phyloP scores from a whole-genome alignment of 352 stramenopile species.

The Plasmopara muralis region DNA sequence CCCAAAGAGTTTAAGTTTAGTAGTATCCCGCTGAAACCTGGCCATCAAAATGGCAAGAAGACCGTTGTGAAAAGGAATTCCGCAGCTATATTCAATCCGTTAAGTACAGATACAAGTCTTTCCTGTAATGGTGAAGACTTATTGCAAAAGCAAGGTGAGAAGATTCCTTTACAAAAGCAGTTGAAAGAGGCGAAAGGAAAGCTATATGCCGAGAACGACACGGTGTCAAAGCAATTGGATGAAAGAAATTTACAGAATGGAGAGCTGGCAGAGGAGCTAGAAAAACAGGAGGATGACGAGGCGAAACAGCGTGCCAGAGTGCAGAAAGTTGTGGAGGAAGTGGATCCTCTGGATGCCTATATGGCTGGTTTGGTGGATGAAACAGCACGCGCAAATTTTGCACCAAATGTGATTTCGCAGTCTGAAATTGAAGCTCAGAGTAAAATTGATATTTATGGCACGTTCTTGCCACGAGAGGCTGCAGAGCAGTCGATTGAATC shows the following conservation, averaged over 20 bases:
- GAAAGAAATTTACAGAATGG: conserved; percentile 62
- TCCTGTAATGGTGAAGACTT: conserved; percentile 19
- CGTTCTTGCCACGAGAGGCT: conserved; percentile 55
- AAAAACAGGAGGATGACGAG: conserved; percentile 42
- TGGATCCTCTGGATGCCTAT: conserved; percentile 80
- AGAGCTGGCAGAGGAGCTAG: conserved; percentile 47
- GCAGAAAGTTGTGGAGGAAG: conserved; percentile 70
- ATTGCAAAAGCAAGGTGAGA: conserved; percentile 36
- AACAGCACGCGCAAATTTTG: conserved; percentile 53
- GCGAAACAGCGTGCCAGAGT: conserved; percentile 46
- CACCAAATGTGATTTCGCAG: conserved; percentile 78
- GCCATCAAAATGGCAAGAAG: conserved; percentile 14
- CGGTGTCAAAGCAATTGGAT: conserved; percentile 53
- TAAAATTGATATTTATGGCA: conserved; percentile 83
- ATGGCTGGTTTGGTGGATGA: conserved; percentile 82
- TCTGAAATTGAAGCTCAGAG: conserved; percentile 71
- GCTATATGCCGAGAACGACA: conserved; percentile 66
- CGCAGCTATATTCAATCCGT: conserved; percentile 17
- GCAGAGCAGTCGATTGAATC: conserved; percentile 12
- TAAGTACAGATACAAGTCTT: conserved; percentile 11
- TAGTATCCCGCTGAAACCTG: conserved; percentile 56
- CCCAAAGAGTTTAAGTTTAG: conserved; percentile 64
- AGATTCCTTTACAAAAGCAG: conserved; percentile 17
- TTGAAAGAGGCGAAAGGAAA: conserved; percentile 53
- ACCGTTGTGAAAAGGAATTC: conserved; percentile 17